phyloP scores from a whole-genome alignment of 1,139 yeast species.

The Suhomyces taliae region DNA sequence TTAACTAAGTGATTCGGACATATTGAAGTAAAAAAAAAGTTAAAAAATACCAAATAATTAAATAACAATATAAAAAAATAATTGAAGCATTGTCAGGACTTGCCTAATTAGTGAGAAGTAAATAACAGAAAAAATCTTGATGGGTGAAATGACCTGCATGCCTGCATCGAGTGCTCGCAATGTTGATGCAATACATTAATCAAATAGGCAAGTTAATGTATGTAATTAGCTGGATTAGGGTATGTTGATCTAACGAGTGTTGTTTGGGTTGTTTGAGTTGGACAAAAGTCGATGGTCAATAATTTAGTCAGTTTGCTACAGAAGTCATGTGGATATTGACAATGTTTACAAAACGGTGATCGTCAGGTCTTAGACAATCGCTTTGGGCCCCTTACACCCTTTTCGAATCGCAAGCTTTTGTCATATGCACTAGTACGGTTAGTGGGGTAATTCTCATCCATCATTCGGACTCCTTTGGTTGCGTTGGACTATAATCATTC shows the following conservation, averaged over 20 bases:
- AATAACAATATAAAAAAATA: conserved; percentile 7
- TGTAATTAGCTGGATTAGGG: conserved; percentile 5
- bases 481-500: not conserved
- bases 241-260: not conserved
- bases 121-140: conserved; percentile 1
- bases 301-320: not conserved
- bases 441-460: not conserved
- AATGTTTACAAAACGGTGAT: too few relatives aligned
- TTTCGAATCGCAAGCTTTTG: too few relatives aligned
- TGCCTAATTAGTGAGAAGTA: conserved; percentile 9
- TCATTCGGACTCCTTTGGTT: not conserved
- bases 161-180: not conserved
- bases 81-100: conserved; percentile 1
- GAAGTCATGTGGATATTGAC: not conserved
- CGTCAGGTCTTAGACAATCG: too few relatives aligned
- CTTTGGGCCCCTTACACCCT: too few relatives aligned
- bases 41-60: not conserved
- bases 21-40: not conserved
- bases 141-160: conserved; percentile 2
- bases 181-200: conserved; percentile 2
- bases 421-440: not conserved
- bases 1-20: conserved; percentile 1
- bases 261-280: not conserved
- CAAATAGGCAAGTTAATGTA: conserved; percentile 6
- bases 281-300: not conserved